Evolutionary conservation across 2,329 filamentous ascomycete genomes (phyloP).

Genomic region (Colletotrichum gigasporum): DNA sequence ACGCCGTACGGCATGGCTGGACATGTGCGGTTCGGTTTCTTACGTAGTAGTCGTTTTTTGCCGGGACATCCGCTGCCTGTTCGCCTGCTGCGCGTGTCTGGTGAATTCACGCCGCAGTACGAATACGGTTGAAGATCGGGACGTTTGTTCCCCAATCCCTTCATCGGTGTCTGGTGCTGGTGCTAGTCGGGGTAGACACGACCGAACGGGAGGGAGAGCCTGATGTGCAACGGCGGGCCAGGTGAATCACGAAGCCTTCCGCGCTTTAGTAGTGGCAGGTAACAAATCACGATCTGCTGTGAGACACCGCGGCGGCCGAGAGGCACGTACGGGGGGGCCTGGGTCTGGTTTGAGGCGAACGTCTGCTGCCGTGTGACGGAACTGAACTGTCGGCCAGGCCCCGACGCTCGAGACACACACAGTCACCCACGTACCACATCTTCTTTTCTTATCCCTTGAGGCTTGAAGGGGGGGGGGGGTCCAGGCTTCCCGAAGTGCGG

Average conservation of each 20-base stretch:
- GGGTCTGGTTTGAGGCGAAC: not conserved
- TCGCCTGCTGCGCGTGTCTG: not conserved
- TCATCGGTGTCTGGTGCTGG: not conserved
- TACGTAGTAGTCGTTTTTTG: too few relatives aligned
- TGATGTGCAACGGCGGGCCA: not conserved
- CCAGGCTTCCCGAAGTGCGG: slow-evolving; percentile 2
- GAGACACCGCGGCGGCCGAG: slow-evolving; percentile 11
- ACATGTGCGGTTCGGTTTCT: too few relatives aligned
- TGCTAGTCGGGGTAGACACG: not conserved
- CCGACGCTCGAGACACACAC: slow-evolving; percentile 12
- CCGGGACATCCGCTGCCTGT: not conserved
- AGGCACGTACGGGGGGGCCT: too few relatives aligned
- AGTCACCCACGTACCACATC: not conserved
- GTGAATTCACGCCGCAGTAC: not conserved
- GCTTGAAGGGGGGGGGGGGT: too few relatives aligned
- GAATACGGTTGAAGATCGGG: not conserved
- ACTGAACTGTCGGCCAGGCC: not conserved
- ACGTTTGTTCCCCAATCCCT: not conserved
- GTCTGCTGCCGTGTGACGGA: not conserved
- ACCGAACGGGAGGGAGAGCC: not conserved
- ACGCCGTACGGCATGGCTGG: too few relatives aligned
- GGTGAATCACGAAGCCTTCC: not conserved
- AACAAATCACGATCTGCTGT: not conserved
- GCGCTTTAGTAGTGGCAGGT: too few relatives aligned
- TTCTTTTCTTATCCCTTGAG: not conserved